A percentile compares a stretch with the other conserved stretches of the same genome.
Evolutionary conservation across 2,329 filamentous ascomycete species (phyloP).

Genomic region (Furcasterigmium furcatum): DNA sequence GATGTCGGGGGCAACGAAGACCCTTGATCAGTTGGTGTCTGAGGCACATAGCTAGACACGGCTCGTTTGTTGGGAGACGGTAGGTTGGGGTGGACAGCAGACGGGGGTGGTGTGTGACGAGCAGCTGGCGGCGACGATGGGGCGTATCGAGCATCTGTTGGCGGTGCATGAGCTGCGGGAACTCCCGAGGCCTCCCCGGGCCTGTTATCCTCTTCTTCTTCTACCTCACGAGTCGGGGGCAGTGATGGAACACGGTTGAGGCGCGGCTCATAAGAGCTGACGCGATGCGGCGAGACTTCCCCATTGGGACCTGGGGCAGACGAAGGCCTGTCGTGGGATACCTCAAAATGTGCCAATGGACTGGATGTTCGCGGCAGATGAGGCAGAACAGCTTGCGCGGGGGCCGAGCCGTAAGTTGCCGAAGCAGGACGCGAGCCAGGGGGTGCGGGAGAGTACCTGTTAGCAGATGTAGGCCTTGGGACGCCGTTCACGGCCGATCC

Average conservation of each 20-base stretch:
- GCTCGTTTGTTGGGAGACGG: constrained; percentile 57
- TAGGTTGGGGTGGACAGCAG: constrained; percentile 30
- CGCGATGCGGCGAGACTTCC: constrained; percentile 41
- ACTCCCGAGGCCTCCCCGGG: not conserved
- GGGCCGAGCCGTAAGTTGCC: constrained; percentile 36
- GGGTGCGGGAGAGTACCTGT: constrained; percentile 52
- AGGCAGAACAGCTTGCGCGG: constrained; percentile 44
- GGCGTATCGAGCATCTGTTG: constrained; percentile 32
- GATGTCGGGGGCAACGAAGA: constrained; percentile 7
- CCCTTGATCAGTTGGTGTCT: constrained; percentile 16
- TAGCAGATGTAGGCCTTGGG: constrained; percentile 32
- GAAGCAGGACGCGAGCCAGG: constrained; percentile 32
- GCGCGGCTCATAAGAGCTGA: constrained; percentile 51
- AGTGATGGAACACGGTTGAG: constrained; percentile 54
- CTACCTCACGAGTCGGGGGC: constrained; percentile 59
- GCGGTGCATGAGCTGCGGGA: constrained; percentile 1
- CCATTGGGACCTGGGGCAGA: constrained; percentile 24
- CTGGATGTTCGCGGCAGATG: constrained; percentile 65
- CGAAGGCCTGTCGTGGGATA: constrained; percentile 36
- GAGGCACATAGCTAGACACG: constrained; percentile 48
- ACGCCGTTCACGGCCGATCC: constrained; percentile 34
- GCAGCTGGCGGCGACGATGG: constrained; percentile 26
- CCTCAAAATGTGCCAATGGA: constrained; percentile 62
- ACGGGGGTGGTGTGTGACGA: constrained; percentile 49
- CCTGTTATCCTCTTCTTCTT: constrained; percentile 47